Evolutionary conservation across 441 rosid species (phyloP), one percentile per base, ranked within the genome.

Genomic region (Populus trichocarpa): DNA sequence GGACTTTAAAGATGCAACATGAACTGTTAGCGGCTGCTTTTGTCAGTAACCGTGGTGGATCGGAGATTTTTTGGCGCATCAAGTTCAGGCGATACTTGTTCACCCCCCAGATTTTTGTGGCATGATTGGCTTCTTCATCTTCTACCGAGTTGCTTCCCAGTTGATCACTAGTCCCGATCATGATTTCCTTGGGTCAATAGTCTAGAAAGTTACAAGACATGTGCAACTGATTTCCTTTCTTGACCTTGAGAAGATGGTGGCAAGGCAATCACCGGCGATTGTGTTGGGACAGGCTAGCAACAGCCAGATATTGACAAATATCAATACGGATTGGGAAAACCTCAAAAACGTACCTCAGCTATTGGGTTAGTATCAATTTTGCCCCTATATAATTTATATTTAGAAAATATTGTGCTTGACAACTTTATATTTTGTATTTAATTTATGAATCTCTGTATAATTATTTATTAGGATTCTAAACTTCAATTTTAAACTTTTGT

Each of bases 1-100:
- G 90, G 36, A 78, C 88, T 65, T 86, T 79, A 79, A 85, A 85
- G 69, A 87, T 85, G 85, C 87, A 85, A 71, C 90, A 87, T 5
- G 83, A 63, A 71, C 73, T 46, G 69, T 77, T 77, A 9, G 87
- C 87, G 13, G 90, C 90, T 46, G 82, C 73, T 68, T n/a, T 77
- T 76, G 83, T 75, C 67, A 87, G 57, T 25, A 87, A 73, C 38
- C n/a, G 81, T 42, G 90, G 88, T n/a, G 87, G 80, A 26, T 81
- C 71, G 11, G 85, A 71, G 81, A 89, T 80, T 75, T 81, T 85
- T 72, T 38, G 78, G 73, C 77, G 83, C 83, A 89, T 83, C 28
- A 75, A 67, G 18, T 67, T 80, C 30, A 86, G 25, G 1, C 82
- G 86, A 32, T 81, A 83, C 73, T 69, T 20, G 79, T 79, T 81